Base-by-base conservation (phyloP, 768 basidiomycete genomes). In the Phanerodontia chrysosporium region DNA sequence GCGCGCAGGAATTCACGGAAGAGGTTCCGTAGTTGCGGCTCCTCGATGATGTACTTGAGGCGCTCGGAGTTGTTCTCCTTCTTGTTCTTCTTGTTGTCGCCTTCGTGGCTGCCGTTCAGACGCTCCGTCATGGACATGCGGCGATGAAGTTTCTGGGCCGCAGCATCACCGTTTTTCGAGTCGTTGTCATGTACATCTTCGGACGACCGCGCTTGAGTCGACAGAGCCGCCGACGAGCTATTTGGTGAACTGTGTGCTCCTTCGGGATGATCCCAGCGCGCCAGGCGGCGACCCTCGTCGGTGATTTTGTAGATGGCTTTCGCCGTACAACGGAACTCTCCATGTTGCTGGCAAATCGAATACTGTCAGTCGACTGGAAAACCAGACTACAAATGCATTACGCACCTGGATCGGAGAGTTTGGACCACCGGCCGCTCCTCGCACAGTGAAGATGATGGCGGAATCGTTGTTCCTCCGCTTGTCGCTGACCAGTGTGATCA, bases 291-390 rank as follows among this genome's bases (percentile, higher is more conserved):
- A 27, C 97, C 97, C 72, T 95, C 94, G 18, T 95, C 91, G 0
- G 97, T 95, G 69, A 98, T 83, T 72, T 83, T 87, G 80, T 99
- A 99, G 67, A 96, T 87, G 12, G 95, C 94, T 68, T 96, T 95
- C 42, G 92, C 89, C 0, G 95, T 95, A 73, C 92, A 95, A 44
- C 96, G 88, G 80, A 96, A 99, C 75, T 98, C 96, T 55, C 92
- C 95, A 64, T 91, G 86, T 84, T 89, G 87, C 92, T 93, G 71
- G 21, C 60, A 65, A 56, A 60, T 58, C 58, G 35, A 30, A 24
- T 18, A 39, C 45, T 59, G 61, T 61, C 49, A 61, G 57, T 54
- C 51, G 36, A 45, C 29, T 27, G 28, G 28, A 55, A 52, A n/a
- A 8, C n/a, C n/a, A n/a, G 36, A 61, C 36, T 27, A 30, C 16